phyloP scores from a whole-genome alignment of 352 stramenopile genomes.

The Hyaloperonospora arabidopsidis region DNA sequence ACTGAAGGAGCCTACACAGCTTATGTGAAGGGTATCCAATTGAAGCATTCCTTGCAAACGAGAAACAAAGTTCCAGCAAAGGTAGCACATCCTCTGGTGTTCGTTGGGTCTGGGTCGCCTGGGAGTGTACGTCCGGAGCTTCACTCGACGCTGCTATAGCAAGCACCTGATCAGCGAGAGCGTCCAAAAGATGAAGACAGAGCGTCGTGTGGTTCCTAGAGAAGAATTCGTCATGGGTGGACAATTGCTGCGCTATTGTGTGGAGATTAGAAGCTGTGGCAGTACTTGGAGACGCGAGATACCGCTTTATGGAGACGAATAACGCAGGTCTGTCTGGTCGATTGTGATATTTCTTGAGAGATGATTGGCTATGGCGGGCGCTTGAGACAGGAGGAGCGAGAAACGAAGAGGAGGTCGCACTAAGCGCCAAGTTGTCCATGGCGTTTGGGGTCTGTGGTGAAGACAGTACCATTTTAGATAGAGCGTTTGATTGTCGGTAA shows the following conservation, averaged over 20 bases:
- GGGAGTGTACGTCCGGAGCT: constrained; percentile 14
- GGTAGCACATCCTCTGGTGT: constrained; percentile 26
- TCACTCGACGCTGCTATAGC: constrained; percentile 14
- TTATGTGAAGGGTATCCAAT: constrained; percentile 71
- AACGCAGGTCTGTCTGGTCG: constrained; percentile 27
- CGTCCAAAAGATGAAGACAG: constrained; percentile 49
- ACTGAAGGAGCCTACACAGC: constrained; percentile 58
- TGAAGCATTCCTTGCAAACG: constrained; percentile 41
- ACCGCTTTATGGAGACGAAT: constrained; percentile 29
- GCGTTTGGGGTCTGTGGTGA: background rate
- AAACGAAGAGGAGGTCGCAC: constrained; percentile 36
- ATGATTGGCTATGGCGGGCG: constrained; percentile 9
- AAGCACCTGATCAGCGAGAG: constrained; percentile 46
- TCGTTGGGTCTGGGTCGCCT: constrained; percentile 25
- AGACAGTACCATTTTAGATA: too few relatives aligned
- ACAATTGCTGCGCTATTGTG: constrained; percentile 34
- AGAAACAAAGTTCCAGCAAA: constrained; percentile 53
- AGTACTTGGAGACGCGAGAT: constrained; percentile 30
- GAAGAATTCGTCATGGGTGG: constrained; percentile 37
- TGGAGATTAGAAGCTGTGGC: constrained; percentile 36
- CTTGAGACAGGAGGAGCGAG: constrained; percentile 16
- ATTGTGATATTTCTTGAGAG: constrained; percentile 16
- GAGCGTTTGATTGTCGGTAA: too few relatives aligned
- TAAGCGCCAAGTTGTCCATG: constrained; percentile 38
- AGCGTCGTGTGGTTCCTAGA: constrained; percentile 35